Conservation (phyloP, 768 basidiomycete genomes). For the Neoboletus magnificus region DNA sequence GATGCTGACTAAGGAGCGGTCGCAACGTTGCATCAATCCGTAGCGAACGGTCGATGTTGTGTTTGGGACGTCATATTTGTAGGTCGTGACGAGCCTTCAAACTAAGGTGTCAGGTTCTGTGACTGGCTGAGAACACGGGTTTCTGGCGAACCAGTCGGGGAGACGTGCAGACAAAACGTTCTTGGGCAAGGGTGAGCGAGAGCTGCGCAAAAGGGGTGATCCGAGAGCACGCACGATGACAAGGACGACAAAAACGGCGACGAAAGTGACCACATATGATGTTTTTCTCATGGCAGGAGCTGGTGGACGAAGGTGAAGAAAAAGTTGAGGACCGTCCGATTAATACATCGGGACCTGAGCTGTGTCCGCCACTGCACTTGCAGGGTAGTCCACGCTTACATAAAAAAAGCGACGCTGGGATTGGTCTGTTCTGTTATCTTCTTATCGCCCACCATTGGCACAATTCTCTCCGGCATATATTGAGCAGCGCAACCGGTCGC, state of each 20-base stretch:
- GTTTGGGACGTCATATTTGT: constrained; percentile 40
- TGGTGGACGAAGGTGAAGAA: not conserved
- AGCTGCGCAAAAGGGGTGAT: not conserved
- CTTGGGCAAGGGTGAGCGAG: constrained; percentile 32
- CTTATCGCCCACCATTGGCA: constrained; percentile 25
- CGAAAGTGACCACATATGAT: constrained; percentile 63
- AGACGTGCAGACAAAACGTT: constrained; percentile 54
- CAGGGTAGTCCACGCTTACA: not conserved
- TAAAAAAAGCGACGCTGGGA: not conserved
- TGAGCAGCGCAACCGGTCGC: not conserved
- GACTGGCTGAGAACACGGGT: constrained; percentile 15
- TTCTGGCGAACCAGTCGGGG: constrained; percentile 58
- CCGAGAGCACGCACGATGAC: constrained; percentile 43
- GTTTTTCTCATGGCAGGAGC: constrained; percentile 55
- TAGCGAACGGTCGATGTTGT: constrained; percentile 51
- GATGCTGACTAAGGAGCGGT: constrained; percentile 45
- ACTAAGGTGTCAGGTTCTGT: constrained; percentile 23
- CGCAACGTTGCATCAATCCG: constrained; percentile 58
- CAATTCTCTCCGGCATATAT: constrained; percentile 14
- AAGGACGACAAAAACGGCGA: constrained; percentile 49
- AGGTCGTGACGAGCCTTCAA: constrained; percentile 41
- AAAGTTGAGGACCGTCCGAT: not conserved
- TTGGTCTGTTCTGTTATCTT: not conserved
- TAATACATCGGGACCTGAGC: not conserved
- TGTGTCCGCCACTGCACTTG: not conserved